A percentile compares a stretch with the other conserved stretches of the same genome.
Evolutionary conservation across 352 stramenopile genomes (phyloP).

Genomic region (Pythium volutum): DNA sequence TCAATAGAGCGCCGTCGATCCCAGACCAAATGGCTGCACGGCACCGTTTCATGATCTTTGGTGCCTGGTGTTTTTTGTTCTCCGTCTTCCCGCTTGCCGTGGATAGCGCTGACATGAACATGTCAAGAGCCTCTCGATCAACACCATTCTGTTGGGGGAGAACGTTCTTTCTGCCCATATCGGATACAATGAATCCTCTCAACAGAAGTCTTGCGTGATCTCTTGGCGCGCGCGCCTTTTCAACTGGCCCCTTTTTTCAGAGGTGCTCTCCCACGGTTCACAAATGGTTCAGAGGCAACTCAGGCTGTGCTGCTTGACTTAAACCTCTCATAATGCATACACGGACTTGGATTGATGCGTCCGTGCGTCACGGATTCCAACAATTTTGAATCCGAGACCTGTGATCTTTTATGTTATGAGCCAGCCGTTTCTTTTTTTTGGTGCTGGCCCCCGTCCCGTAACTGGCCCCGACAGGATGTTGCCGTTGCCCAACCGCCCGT

Average conservation of each 20-base stretch:
- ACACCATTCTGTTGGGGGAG: background rate
- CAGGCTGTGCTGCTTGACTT: conserved; percentile 7
- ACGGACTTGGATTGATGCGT: background rate
- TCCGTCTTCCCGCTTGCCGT: too few relatives aligned
- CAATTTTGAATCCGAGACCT: conserved; percentile 5
- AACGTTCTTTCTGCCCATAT: background rate
- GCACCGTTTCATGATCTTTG: too few relatives aligned
- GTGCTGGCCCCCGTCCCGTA: background rate
- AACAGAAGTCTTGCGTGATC: too few relatives aligned
- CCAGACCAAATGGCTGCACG: too few relatives aligned
- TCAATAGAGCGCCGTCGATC: too few relatives aligned
- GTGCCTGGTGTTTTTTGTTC: too few relatives aligned
- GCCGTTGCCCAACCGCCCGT: conserved; percentile 17
- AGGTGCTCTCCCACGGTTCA: conserved; percentile 9
- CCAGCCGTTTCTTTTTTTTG: conserved; percentile 23
- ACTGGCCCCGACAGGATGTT: conserved; percentile 1
- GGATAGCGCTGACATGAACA: background rate
- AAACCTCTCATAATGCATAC: background rate
- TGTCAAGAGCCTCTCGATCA: background rate
- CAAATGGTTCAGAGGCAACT: conserved; percentile 8
- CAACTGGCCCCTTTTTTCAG: background rate
- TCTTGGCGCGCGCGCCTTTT: conserved; percentile 1
- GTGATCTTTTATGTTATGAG: conserved; percentile 4
- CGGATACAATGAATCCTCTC: too few relatives aligned
- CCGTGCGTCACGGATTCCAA: background rate